Conservation (phyloP, 176 grass and related monocot species). For the Oryza meyeriana region DNA sequence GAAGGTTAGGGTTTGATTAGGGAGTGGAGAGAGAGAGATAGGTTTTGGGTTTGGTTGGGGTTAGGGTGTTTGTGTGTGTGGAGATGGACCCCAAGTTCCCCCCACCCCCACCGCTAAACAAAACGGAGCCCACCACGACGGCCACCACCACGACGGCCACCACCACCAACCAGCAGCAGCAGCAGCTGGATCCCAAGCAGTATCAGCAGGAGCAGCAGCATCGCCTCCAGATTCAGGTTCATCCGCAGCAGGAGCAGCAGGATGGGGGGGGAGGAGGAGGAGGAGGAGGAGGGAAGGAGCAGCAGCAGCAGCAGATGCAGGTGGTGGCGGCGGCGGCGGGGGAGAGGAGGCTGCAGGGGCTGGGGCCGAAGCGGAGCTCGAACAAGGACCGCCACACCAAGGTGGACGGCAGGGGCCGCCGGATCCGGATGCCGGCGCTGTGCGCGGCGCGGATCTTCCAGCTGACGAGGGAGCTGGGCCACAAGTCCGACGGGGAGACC, state of each 20-base stretch:
- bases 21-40: background rate
- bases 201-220: slow-evolving; percentile 38
- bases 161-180: slow-evolving; percentile 33
- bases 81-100: slow-evolving; percentile 71
- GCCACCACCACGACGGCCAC: slow-evolving; percentile 14
- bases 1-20: background rate
- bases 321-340: slow-evolving; percentile 20
- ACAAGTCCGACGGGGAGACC: slow-evolving; percentile 91
- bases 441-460: slow-evolving; percentile 88
- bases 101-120: slow-evolving; percentile 64
- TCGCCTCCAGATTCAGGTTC: slow-evolving; percentile 49
- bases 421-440: slow-evolving; percentile 88
- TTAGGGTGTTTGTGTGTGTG: background rate
- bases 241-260: slow-evolving; percentile 31
- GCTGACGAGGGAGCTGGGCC: slow-evolving; percentile 72
- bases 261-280: slow-evolving; percentile 1
- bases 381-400: slow-evolving; percentile 94
- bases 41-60: too few species aligned
- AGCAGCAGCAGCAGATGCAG: slow-evolving; percentile 27
- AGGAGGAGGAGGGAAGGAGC: too few species aligned
- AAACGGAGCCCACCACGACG: slow-evolving; percentile 65
- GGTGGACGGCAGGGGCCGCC: slow-evolving; percentile 68
- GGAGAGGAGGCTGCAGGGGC: slow-evolving; percentile 47
- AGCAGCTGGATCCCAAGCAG: slow-evolving; percentile 59
- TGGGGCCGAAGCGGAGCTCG: slow-evolving; percentile 73